Evolutionary conservation across 768 basidiomycete genomes (phyloP).

Genomic region (Russula vinacea): DNA sequence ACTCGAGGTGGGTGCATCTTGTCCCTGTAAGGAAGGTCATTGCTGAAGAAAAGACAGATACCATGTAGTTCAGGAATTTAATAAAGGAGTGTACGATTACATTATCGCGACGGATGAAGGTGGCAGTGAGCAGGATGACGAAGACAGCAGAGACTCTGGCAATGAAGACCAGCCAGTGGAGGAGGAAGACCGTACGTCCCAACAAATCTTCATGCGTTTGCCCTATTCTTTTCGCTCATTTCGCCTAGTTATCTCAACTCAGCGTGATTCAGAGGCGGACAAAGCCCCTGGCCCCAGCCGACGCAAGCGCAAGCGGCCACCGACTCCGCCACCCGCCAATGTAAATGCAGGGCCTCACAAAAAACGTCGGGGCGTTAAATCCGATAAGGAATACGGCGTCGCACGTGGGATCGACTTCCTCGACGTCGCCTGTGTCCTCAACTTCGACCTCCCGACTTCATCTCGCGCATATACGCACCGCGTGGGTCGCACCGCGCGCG

Average conservation of each 20-base stretch:
- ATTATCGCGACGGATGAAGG: conserved; percentile 97
- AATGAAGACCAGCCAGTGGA: conserved; percentile 41
- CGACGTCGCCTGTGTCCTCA: conserved; percentile 94
- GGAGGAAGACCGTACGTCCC: conserved; percentile 38
- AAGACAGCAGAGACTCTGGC: conserved; percentile 48
- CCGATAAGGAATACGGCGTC: conserved; percentile 84
- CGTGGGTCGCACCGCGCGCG: conserved; percentile 94
- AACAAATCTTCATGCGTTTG: background rate
- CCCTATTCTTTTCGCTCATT: conserved; percentile 3
- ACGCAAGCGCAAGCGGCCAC: conserved; percentile 61
- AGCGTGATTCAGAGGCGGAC: conserved; percentile 38
- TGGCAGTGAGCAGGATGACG: conserved; percentile 50
- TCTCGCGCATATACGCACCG: conserved; percentile 93
- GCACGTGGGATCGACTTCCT: conserved; percentile 96
- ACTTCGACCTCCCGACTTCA: conserved; percentile 93
- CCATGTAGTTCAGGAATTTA: conserved; percentile 97
- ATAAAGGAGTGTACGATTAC: conserved; percentile 97
- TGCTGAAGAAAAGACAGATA: conserved; percentile 50
- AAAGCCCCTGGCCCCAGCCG: conserved; percentile 6
- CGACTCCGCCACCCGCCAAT: conserved; percentile 36
- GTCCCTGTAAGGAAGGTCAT: background rate
- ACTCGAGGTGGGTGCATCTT: conserved; percentile 61
- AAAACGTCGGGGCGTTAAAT: conserved; percentile 48
- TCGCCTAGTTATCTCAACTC: conserved; percentile 54
- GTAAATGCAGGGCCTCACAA: conserved; percentile 37